A percentile compares a stretch with the other conserved stretches of the same genome.
Conservation (phyloP, 1,139 yeast genomes). For the Blastobotrys petasosporus region DNA sequence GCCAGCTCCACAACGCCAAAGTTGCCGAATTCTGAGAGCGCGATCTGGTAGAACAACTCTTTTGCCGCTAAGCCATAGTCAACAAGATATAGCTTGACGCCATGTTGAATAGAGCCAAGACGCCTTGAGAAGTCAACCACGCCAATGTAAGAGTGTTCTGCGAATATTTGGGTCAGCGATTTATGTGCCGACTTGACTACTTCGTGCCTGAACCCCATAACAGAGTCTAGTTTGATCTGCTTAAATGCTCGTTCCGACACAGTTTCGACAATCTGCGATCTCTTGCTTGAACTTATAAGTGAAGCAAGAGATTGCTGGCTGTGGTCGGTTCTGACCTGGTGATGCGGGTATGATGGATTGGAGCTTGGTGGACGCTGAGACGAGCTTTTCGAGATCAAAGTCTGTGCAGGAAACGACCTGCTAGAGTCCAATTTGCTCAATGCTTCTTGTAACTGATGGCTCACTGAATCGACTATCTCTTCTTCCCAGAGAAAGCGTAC, state of each 20-base stretch:
- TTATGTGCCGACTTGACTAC: constrained; percentile 45
- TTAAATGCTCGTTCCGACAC: constrained; percentile 8
- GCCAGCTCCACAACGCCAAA: constrained; percentile 55
- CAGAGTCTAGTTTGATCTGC: constrained; percentile 28
- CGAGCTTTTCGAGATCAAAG: constrained; percentile 19
- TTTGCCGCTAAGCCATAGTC: constrained; percentile 66
- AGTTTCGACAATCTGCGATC: not conserved
- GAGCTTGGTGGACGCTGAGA: not conserved
- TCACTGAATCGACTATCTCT: constrained; percentile 65
- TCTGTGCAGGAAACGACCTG: constrained; percentile 64
- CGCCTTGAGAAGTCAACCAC: constrained; percentile 67
- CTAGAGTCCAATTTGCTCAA: constrained; percentile 61
- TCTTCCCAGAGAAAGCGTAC: constrained; percentile 83
- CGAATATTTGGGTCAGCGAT: constrained; percentile 59
- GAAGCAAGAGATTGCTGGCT: constrained; percentile 10
- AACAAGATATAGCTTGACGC: constrained; percentile 65
- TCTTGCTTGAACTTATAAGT: constrained; percentile 1
- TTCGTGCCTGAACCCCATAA: constrained; percentile 47
- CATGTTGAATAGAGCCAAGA: constrained; percentile 76
- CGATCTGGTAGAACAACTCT: constrained; percentile 77
- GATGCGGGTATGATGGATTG: constrained; percentile 5
- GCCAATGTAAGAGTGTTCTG: constrained; percentile 73
- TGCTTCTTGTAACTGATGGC: constrained; percentile 44
- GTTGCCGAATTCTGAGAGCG: constrained; percentile 71
- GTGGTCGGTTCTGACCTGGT: constrained; percentile 53